A percentile compares a stretch with the other conserved stretches of the same genome.
Evolutionary conservation across 129 eudicot genomes (phyloP).

Genomic region (Kitagawia praeruptora): DNA sequence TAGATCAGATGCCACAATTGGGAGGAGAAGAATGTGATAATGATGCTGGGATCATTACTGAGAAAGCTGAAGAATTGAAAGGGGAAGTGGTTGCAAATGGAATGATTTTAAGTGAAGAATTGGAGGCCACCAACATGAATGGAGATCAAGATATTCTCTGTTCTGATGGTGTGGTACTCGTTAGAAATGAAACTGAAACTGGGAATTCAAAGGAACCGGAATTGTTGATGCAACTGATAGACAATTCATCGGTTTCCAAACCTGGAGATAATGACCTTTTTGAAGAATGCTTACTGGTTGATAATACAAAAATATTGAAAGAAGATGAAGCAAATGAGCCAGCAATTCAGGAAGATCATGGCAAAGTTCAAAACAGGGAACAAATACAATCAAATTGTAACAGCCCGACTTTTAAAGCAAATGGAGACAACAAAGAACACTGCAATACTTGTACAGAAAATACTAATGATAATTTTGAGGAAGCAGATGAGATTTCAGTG

Average conservation of each 20-base stretch:
- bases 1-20: background rate
- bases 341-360: constrained; percentile 2
- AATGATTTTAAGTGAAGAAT: constrained; percentile 6
- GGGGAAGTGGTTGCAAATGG: constrained; percentile 7
- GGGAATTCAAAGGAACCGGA: background rate
- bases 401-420: no score
- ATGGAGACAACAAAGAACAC: constrained; percentile 6
- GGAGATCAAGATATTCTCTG: constrained; percentile 9
- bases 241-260: background rate
- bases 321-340: constrained; percentile 4
- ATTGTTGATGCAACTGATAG: background rate
- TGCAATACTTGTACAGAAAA: constrained; percentile 1
- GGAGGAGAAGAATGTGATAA: background rate
- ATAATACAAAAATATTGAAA: background rate
- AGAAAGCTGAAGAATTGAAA: constrained; percentile 14
- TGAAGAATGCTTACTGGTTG: background rate
- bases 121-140: background rate
- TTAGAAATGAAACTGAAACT: background rate
- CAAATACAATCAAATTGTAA: background rate
- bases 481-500: background rate
- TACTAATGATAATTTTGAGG: background rate
- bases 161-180: background rate
- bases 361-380: background rate
- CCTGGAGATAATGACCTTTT: background rate
- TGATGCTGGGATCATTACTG: constrained; percentile 13